phyloP scores from a whole-genome alignment of 2,329 filamentous ascomycete genomes.

The Trichoderma sp. region DNA sequence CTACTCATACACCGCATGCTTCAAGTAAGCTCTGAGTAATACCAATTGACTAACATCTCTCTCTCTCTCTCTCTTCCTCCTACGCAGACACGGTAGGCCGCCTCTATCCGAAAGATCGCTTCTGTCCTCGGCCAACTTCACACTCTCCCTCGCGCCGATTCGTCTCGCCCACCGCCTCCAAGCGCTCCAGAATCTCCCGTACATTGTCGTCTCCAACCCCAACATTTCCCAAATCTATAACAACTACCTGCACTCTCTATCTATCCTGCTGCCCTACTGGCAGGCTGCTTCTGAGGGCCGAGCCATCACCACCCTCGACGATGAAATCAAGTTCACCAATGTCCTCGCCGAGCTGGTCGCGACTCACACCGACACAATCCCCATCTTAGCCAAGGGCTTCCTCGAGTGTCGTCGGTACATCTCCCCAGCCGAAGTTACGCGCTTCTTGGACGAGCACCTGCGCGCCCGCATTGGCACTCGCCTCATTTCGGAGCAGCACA shows the following conservation, averaged over 20 bases:
- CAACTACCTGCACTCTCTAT: slow-evolving; percentile 93
- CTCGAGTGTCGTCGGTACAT: slow-evolving; percentile 93
- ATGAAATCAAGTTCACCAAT: slow-evolving; percentile 89
- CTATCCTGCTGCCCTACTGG: slow-evolving; percentile 81
- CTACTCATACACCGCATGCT: background rate
- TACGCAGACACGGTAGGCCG: slow-evolving; percentile 70
- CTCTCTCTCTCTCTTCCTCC: background rate
- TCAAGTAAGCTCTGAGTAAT: background rate
- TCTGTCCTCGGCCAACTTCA: slow-evolving; percentile 92
- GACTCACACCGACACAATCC: slow-evolving; percentile 93
- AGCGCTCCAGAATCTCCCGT: slow-evolving; percentile 88
- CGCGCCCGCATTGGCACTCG: slow-evolving; percentile 92
- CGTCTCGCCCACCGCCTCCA: slow-evolving; percentile 93
- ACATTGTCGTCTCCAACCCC: slow-evolving; percentile 97
- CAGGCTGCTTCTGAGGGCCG: slow-evolving; percentile 51
- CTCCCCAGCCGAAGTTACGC: slow-evolving; percentile 77
- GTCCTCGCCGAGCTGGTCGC: slow-evolving; percentile 94
- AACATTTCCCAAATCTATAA: slow-evolving; percentile 93
- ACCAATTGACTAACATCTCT: background rate
- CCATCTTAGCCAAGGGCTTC: slow-evolving; percentile 87
- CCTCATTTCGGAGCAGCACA: slow-evolving; percentile 93
- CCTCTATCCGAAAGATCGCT: slow-evolving; percentile 80
- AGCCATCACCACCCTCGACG: slow-evolving; percentile 66
- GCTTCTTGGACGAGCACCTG: slow-evolving; percentile 90
- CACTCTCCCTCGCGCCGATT: slow-evolving; percentile 86